Evolutionary conservation across 352 stramenopile species (phyloP), one percentile per base, ranked within the genome.

Genomic region (Aphanomyces euteiches): DNA sequence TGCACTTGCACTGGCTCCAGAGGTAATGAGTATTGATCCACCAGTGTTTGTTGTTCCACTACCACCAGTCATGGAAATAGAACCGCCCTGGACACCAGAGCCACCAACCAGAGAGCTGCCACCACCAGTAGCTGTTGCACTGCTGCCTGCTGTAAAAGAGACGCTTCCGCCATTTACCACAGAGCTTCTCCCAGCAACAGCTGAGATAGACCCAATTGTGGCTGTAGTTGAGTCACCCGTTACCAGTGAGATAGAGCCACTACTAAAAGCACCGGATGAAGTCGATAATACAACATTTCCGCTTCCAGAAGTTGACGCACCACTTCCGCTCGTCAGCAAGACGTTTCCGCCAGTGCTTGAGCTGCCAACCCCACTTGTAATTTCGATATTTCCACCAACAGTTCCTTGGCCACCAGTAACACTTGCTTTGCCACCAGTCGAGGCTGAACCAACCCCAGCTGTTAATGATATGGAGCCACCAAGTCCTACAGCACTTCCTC

Each of bases 81-180:
- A 19, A 38, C 64, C 64, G 34, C 64, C 64, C 5, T 15, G 59
- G 2, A 36, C 34, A 7, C 64, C 64, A 36, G 64, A 19, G 7
- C 64, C 64, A 63, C 64, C 64, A 6, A 56, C 17, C 7, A 70
- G 53, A 15, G 28, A 28, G 15, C 64, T 56, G 10, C 47, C 13
- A 8, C 64, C 64, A 7, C 64, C 64, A 21, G 19, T 61, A 19
- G 82, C 65, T 56, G 77, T 79, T 10, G 71, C 77, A 7, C 80
- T 84, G 34, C 79, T 78, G n/a, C 85, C 85, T n/a, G 81, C 80
- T 34, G 74, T 17, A 4, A 93, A 60, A 67, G 56, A 72, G 38
- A 93, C 79, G 45, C 69, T 72, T 28, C 84, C 85, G 37, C 84
- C 85, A 70, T 89, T 81, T 3, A 78, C 80, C 67, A 75, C 70